These are phyloP conservation scores for Fusarium nodosum DNA, from an alignment of 2,329 filamentous ascomycete genomes.

Conservation along the genomic window DNA sequence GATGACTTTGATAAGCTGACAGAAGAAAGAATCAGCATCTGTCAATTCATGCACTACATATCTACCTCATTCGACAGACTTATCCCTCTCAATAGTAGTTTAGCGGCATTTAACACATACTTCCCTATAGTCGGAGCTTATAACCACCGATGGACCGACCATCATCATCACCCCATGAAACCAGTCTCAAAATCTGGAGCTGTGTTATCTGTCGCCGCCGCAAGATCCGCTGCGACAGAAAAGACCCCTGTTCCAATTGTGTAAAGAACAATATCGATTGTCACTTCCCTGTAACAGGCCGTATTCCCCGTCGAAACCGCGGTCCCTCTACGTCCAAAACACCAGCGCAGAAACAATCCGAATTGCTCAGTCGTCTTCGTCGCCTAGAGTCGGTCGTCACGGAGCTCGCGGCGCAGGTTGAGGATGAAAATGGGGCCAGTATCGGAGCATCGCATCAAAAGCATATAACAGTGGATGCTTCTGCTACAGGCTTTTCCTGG, in stretches of 20 bases:
- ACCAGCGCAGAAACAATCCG: conserved; percentile 50
- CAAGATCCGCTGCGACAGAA: conserved; percentile 52
- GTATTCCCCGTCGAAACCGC: conserved; percentile 48
- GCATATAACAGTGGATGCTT: conserved; percentile 24
- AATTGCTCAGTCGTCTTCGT: conserved; percentile 49
- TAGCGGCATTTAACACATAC: not conserved
- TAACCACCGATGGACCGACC: conserved; percentile 42
- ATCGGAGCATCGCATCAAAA: conserved; percentile 12
- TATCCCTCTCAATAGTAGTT: not conserved
- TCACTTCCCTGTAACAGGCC: conserved; percentile 52
- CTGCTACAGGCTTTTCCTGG: conserved; percentile 15
- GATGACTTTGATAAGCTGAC: not conserved
- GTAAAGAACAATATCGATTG: conserved; percentile 48
- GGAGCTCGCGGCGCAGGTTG: conserved; percentile 50
- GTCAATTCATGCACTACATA: not conserved
- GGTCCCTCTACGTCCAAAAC: conserved; percentile 35
- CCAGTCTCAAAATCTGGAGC: conserved; percentile 51
- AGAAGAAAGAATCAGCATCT: not conserved
- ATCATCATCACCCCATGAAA: conserved; percentile 9
- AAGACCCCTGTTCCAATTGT: conserved; percentile 51
- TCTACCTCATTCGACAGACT: not conserved
- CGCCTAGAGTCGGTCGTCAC: conserved; percentile 52
- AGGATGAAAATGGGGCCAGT: conserved; percentile 44
- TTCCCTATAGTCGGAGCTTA: conserved; percentile 13
- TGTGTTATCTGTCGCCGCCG: conserved; percentile 52